These are phyloP conservation scores for Canariomyces notabilis DNA, from an alignment of 2,329 filamentous ascomycete genomes.

Conservation along the genomic window DNA sequence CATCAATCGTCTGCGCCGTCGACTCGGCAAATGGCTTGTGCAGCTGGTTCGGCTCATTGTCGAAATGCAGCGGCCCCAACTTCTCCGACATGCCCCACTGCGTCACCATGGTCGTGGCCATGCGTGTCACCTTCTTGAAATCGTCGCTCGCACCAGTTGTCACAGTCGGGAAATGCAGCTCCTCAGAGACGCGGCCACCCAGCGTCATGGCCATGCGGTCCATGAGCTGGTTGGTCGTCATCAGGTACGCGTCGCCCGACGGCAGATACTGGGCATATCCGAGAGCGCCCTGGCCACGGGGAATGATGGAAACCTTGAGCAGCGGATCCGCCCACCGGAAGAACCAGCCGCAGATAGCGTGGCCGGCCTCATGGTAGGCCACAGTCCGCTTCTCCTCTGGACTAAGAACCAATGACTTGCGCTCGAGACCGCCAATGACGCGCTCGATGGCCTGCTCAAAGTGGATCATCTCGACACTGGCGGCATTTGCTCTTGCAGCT, in stretches of 20 bases:
- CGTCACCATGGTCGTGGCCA: slow-evolving; percentile 98
- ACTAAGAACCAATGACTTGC: slow-evolving; percentile 90
- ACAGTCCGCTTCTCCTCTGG: slow-evolving; percentile 79
- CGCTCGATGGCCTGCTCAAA: slow-evolving; percentile 98
- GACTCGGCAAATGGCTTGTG: slow-evolving; percentile 95
- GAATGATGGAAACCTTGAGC: slow-evolving; percentile 97
- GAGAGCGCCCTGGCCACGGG: slow-evolving; percentile 85
- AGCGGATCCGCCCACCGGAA: slow-evolving; percentile 94
- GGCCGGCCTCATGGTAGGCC: slow-evolving; percentile 69
- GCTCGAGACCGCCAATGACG: slow-evolving; percentile 92
- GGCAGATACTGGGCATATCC: slow-evolving; percentile 98
- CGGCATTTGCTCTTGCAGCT: slow-evolving; percentile 80
- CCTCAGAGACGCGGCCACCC: slow-evolving; percentile 89
- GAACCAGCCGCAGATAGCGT: slow-evolving; percentile 98
- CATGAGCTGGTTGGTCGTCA: slow-evolving; percentile 95
- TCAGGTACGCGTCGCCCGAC: slow-evolving; percentile 82
- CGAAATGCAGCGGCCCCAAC: slow-evolving; percentile 88
- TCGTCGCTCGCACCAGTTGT: slow-evolving; percentile 94
- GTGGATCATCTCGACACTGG: slow-evolving; percentile 78
- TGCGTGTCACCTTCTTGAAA: slow-evolving; percentile 95
- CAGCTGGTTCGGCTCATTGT: slow-evolving; percentile 73
- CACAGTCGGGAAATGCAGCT: slow-evolving; percentile 93
- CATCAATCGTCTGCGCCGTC: slow-evolving; percentile 87
- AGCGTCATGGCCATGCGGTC: slow-evolving; percentile 99
- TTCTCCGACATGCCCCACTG: slow-evolving; percentile 98